Base-by-base conservation (phyloP, 768 basidiomycete genomes). In the Boletellus ananiceps region DNA sequence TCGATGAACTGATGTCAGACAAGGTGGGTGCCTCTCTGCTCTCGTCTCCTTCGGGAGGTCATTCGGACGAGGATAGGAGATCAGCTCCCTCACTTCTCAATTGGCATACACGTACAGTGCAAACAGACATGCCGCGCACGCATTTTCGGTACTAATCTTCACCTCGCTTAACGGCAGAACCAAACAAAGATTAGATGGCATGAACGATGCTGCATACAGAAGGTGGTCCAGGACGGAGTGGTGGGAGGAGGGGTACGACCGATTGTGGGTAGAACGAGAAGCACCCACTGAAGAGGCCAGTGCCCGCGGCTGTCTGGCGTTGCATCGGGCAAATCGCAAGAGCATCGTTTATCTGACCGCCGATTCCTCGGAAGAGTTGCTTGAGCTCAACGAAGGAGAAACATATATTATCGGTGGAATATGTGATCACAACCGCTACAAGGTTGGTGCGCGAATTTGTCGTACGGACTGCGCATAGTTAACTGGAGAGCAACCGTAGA, bases 361-460 rank as follows among this genome's bases (percentile, higher is more conserved):
- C 2, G 96, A 99, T 70, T 84, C 94, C 8, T 78, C 84, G 27
- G 81, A 94, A 43, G 91, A 94, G 68, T 71, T 99, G 37, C 71
- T 75, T n/a, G 85, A 88, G 59, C 78, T 99, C 47, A 82, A 76
- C 47, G 83, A 90, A 47, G 83, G 84, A 37, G 87, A 94, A 63
- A 88, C 84, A 8, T 98, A 98, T 64, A 83, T 99, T 58, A 93
- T 99, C 45, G 95, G 95, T 40, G 95, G 94, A 5, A 86, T 99
- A 57, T 86, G 86, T 51, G 96, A 99, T 67, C 89, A 88, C 63
- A 99, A 99, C 70, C 87, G 95, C 37, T 90, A 94, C 75, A 97
- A 95, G 81, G 95, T 82, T 32, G 41, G 50, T 40, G 21, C 14
- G 25, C 41, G 29, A 19, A 27, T 31, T 19, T 41, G 14, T 52